These are phyloP conservation scores for Amanita pallidorosea DNA, from an alignment of 768 basidiomycete species.

Conservation along the genomic window DNA sequence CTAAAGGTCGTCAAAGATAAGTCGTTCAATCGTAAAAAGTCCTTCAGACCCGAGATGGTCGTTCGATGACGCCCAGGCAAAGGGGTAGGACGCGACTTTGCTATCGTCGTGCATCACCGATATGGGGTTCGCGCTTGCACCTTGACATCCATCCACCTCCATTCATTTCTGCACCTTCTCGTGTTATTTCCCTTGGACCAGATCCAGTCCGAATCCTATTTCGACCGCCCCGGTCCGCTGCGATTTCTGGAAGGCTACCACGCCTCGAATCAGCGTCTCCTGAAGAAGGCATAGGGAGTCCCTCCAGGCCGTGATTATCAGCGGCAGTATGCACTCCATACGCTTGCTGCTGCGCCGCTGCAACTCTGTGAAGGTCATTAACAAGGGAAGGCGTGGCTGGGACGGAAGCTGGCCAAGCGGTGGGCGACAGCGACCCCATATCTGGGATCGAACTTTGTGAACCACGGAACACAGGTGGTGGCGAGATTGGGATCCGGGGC, in stretches of 20 bases:
- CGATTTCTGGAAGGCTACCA: not conserved
- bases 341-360: constrained; percentile 43
- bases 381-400: constrained; percentile 59
- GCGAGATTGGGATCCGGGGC: constrained; percentile 6
- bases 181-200: not conserved
- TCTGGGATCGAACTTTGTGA: constrained; percentile 9
- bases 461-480: constrained; percentile 9
- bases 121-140: no score
- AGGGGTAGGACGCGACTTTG: no score
- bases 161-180: constrained; percentile 11
- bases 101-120: no score
- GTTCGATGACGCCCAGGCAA: no score
- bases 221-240: not conserved
- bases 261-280: constrained; percentile 5
- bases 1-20: no score
- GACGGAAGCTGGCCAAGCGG: constrained; percentile 19
- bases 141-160: constrained; percentile 31
- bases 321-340: constrained; percentile 17
- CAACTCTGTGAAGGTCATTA: constrained; percentile 49
- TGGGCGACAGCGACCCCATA: not conserved
- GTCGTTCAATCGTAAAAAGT: no score
- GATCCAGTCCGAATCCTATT: not conserved
- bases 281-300: not conserved
- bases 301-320: constrained; percentile 5
- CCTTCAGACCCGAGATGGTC: no score